Conservation (phyloP, 495 filamentous ascomycete species). For the Hyaloscypha variabilis region DNA sequence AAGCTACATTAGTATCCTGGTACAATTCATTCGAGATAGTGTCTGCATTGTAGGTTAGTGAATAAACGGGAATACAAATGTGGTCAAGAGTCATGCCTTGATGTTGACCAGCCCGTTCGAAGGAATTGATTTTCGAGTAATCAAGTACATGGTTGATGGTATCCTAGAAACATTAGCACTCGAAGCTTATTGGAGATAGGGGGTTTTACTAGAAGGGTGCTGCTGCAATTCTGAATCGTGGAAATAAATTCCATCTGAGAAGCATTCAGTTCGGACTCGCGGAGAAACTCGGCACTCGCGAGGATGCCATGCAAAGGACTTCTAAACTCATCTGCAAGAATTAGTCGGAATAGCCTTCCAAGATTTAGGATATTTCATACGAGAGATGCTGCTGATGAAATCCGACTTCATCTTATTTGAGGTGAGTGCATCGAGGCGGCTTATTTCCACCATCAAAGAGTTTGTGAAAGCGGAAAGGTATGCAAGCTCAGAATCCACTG, state of each 20-base stretch:
- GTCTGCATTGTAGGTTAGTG: background rate
- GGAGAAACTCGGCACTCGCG: slow-evolving; percentile 37
- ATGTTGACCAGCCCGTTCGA: slow-evolving; percentile 18
- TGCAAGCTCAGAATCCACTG: slow-evolving; percentile 43
- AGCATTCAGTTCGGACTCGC: slow-evolving; percentile 26
- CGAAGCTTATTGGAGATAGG: background rate
- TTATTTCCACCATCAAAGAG: slow-evolving; percentile 60
- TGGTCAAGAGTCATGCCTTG: slow-evolving; percentile 14
- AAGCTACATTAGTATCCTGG: slow-evolving; percentile 43
- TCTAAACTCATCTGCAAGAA: slow-evolving; percentile 34
- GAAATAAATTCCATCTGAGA: slow-evolving; percentile 38
- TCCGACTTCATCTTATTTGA: slow-evolving; percentile 43
- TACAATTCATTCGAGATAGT: slow-evolving; percentile 27
- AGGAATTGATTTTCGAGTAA: slow-evolving; percentile 56
- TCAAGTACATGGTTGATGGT: slow-evolving; percentile 77
- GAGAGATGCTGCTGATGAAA: slow-evolving; percentile 43
- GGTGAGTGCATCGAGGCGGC: slow-evolving; percentile 47
- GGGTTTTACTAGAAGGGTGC: slow-evolving; percentile 54
- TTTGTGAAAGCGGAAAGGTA: slow-evolving; percentile 57
- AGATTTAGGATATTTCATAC: slow-evolving; percentile 14
- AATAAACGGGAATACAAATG: background rate
- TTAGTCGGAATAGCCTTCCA: background rate
- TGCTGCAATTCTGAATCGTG: slow-evolving; percentile 73
- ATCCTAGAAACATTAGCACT: slow-evolving; percentile 55
- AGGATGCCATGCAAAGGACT: slow-evolving; percentile 44